These are phyloP conservation scores for Oxalis stricta DNA, from an alignment of 441 rosid genomes.

Conservation along the genomic window DNA sequence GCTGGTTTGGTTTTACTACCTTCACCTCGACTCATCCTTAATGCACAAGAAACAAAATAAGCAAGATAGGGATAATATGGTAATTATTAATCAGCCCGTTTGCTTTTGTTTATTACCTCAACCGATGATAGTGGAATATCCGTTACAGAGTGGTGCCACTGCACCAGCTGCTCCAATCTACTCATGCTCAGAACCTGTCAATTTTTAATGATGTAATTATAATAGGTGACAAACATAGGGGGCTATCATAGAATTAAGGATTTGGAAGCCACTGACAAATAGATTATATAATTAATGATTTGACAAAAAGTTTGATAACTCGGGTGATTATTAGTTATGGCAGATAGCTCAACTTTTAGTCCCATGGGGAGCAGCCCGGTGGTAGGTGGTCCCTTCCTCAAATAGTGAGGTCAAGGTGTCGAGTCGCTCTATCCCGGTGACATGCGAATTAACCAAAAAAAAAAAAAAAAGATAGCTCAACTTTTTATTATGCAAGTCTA, in stretches of 20 bases:
- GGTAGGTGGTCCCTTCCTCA: no score
- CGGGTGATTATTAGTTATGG: no score
- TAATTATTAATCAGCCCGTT: neutral
- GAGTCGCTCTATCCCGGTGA: no score
- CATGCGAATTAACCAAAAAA: no score
- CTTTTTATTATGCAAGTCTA: no score
- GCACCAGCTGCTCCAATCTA: conserved; percentile 94
- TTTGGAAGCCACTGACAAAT: neutral
- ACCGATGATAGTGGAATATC: conserved; percentile 81
- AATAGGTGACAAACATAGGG: neutral
- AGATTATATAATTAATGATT: neutral
- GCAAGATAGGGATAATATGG: neutral
- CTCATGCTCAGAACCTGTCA: conserved; percentile 95
- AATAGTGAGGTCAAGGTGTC: no score
- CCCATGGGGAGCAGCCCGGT: no score
- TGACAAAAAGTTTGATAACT: no score
- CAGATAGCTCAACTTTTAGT: no score
- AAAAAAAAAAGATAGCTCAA: no score
- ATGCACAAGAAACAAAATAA: neutral
- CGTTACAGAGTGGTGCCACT: conserved; percentile 93
- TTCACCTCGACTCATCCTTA: conserved; percentile 71
- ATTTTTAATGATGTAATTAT: conserved; percentile 13
- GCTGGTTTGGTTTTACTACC: conserved; percentile 69
- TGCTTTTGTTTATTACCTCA: conserved; percentile 39
- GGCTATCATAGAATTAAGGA: neutral